Conservation (phyloP, 2,329 filamentous ascomycete genomes). For the Trichoderma atroviride region DNA sequence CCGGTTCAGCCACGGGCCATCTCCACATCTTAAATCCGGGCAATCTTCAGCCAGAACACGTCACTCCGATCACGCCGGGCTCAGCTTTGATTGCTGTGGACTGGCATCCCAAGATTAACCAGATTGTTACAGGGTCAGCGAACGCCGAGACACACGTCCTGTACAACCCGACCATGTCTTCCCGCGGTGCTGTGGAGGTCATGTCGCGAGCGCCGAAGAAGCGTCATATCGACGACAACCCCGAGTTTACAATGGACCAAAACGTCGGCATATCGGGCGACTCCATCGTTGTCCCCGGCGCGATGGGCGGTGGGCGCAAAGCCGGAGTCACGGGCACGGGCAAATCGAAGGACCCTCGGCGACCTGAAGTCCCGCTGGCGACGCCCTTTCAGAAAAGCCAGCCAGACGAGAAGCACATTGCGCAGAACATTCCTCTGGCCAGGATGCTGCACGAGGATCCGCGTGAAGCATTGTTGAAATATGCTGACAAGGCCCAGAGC, state of each 20-base stretch:
- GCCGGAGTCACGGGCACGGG: conserved; percentile 79
- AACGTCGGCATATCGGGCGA: conserved; percentile 81
- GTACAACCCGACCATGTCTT: conserved; percentile 84
- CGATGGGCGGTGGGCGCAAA: conserved; percentile 53
- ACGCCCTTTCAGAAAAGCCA: conserved; percentile 91
- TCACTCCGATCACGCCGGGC: conserved; percentile 85
- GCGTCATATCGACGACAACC: conserved; percentile 92
- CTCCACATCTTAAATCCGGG: conserved; percentile 93
- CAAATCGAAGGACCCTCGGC: conserved; percentile 72
- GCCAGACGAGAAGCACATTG: conserved; percentile 87
- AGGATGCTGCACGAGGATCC: conserved; percentile 97
- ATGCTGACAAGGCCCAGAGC: conserved; percentile 88
- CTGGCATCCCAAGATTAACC: conserved; percentile 95
- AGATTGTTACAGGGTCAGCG: conserved; percentile 91
- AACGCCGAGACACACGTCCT: conserved; percentile 89
- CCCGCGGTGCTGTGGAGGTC: conserved; percentile 79
- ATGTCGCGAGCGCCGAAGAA: conserved; percentile 94
- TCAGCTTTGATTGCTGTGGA: conserved; percentile 80
- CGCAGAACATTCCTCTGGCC: conserved; percentile 84
- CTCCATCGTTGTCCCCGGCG: conserved; percentile 72
- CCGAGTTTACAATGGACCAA: conserved; percentile 81
- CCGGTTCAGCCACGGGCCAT: conserved; percentile 82
- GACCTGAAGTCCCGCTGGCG: conserved; percentile 80
- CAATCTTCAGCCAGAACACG: conserved; percentile 80
- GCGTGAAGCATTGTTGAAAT: conserved; percentile 88